phyloP scores from a whole-genome alignment of 2,329 filamentous ascomycete genomes.

The Bertia moriformis region DNA sequence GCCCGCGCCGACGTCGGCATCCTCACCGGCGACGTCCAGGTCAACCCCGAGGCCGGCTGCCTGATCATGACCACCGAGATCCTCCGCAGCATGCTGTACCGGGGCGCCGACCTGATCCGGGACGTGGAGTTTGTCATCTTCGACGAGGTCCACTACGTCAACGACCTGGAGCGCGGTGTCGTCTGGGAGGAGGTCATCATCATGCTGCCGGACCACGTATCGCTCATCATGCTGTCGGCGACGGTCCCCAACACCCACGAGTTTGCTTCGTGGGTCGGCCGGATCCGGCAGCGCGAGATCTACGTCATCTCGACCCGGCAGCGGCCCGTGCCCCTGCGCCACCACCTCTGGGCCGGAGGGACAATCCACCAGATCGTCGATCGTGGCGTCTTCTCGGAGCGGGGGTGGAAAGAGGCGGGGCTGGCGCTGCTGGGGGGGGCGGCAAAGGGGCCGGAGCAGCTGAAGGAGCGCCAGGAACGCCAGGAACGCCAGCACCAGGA shows the following conservation, averaged over 20 bases:
- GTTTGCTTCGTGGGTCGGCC: conserved; percentile 94
- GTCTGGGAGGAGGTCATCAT: conserved; percentile 99
- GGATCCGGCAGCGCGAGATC: conserved; percentile 96
- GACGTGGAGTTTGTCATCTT: conserved; percentile 99
- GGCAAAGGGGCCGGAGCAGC: no score
- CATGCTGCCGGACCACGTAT: conserved; percentile 95
- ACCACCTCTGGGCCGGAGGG: conserved; percentile 92
- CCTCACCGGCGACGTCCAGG: conserved; percentile 92
- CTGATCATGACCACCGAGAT: conserved; percentile 99
- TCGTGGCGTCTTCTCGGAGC: conserved; percentile 81
- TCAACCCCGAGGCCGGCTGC: conserved; percentile 92
- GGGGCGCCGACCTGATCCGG: conserved; percentile 85
- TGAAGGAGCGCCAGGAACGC: no score
- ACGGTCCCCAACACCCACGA: conserved; percentile 96
- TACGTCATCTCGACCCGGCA: conserved; percentile 98
- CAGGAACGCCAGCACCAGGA: no score
- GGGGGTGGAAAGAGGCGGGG: conserved; percentile 90
- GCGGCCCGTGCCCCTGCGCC: conserved; percentile 82
- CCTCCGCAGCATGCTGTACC: conserved; percentile 91
- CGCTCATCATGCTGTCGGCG: conserved; percentile 83
- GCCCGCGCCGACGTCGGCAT: conserved; percentile 99
- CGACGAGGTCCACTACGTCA: conserved; percentile 97
- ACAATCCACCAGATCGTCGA: conserved; percentile 89
- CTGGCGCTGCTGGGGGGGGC: conserved; percentile 65
- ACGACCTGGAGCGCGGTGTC: conserved; percentile 85